Evolutionary conservation across 257 asterid species (phyloP).

Genomic region (Solanum pennellii): DNA sequence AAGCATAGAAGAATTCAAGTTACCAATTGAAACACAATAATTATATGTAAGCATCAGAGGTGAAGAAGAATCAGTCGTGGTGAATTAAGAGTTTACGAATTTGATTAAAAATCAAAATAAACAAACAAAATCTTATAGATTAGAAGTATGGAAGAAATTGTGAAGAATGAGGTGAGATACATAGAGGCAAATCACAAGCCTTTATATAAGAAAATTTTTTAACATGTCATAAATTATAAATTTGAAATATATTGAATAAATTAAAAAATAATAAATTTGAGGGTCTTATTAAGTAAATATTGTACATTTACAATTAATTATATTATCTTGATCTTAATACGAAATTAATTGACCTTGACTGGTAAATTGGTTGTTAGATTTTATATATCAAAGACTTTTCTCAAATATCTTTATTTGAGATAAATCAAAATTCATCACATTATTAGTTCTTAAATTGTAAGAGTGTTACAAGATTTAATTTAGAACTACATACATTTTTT

Average conservation of each 20-base stretch:
- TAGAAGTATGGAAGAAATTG: background rate
- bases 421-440: background rate
- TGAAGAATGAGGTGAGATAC: background rate
- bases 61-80: background rate
- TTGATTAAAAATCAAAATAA: background rate
- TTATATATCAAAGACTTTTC: background rate
- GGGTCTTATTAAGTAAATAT: background rate
- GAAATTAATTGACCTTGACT: background rate
- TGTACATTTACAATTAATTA: background rate
- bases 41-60: background rate
- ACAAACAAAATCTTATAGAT: background rate
- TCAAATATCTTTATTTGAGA: background rate
- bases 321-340: background rate
- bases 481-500: background rate
- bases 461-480: background rate
- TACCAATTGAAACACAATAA: too few species aligned
- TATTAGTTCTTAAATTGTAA: background rate
- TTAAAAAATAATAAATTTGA: background rate
- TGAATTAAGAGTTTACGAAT: background rate
- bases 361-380: background rate
- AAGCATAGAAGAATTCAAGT: background rate
- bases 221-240: background rate
- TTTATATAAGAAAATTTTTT: background rate
- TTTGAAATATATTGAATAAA: background rate
- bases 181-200: background rate